These are phyloP conservation scores for Arabidopsis lyrata DNA, from an alignment of 441 rosid genomes.

Conservation along the genomic window DNA sequence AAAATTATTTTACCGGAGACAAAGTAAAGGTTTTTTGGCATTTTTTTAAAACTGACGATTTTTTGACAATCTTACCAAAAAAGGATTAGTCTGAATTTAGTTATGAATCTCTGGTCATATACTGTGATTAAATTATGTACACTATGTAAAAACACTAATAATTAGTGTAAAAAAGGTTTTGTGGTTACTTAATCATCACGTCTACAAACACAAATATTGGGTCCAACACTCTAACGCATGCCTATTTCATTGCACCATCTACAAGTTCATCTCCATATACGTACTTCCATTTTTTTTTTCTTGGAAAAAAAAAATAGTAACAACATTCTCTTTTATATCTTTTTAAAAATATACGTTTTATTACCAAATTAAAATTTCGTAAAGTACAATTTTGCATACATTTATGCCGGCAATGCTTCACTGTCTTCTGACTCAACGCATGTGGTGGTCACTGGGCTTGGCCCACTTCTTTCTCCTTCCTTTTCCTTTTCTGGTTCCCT, in stretches of 20 bases:
- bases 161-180: constrained; percentile 8
- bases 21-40: too few relatives aligned
- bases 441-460: constrained; percentile 38
- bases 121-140: neutral
- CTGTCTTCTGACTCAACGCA: constrained; percentile 39
- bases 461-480: constrained; percentile 26
- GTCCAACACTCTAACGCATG: constrained; percentile 14
- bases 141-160: neutral
- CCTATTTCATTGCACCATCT: neutral
- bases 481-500: neutral
- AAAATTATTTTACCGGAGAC: too few relatives aligned
- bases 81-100: neutral
- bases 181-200: constrained; percentile 29
- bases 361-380: constrained; percentile 6
- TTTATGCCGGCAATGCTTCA: constrained; percentile 39
- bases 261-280: constrained; percentile 3
- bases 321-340: neutral
- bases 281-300: neutral
- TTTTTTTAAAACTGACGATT: too few relatives aligned
- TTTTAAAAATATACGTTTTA: neutral
- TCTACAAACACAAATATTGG: constrained; percentile 19
- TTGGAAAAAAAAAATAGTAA: neutral
- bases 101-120: neutral
- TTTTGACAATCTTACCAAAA: neutral
- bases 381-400: constrained; percentile 31